phyloP scores from a whole-genome alignment of 2,329 filamentous ascomycete genomes.

The Blastomyces gilchristii region DNA sequence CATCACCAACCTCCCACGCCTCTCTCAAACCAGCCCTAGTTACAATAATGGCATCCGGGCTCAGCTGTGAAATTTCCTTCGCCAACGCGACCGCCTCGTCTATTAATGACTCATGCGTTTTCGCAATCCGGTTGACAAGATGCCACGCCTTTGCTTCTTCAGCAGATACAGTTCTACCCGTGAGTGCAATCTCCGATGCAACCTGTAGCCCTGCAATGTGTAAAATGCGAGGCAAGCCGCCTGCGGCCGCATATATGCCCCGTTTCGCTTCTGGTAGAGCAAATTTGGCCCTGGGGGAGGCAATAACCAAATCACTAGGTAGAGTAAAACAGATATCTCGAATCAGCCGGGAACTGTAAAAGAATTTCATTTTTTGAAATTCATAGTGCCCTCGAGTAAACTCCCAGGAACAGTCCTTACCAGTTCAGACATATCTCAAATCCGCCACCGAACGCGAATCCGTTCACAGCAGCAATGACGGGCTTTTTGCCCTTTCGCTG shows the following conservation, averaged over 20 bases:
- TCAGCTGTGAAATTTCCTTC: constrained; percentile 49
- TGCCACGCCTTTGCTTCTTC: constrained; percentile 53
- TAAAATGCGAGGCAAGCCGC: constrained; percentile 57
- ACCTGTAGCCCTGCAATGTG: constrained; percentile 57
- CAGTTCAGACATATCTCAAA: constrained; percentile 90
- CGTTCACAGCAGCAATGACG: constrained; percentile 68
- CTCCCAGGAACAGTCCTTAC: constrained; percentile 25
- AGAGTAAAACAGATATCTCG: constrained; percentile 27
- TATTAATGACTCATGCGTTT: constrained; percentile 63
- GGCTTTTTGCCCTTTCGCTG: constrained; percentile 56
- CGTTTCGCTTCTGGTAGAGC: constrained; percentile 60
- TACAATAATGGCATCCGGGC: constrained; percentile 65
- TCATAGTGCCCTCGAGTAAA: neutral
- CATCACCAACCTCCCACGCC: constrained; percentile 58
- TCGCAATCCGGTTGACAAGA: constrained; percentile 54
- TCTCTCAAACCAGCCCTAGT: constrained; percentile 57
- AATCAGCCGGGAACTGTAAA: neutral
- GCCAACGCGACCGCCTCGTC: constrained; percentile 59
- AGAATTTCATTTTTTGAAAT: neutral
- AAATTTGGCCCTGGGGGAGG: constrained; percentile 49
- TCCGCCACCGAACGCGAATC: constrained; percentile 63
- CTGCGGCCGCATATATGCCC: constrained; percentile 61
- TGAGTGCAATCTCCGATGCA: constrained; percentile 61
- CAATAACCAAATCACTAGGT: constrained; percentile 60
- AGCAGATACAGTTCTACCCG: constrained; percentile 51